Base-by-base conservation (phyloP, 768 basidiomycete genomes). In the Scleroderma bovista region DNA sequence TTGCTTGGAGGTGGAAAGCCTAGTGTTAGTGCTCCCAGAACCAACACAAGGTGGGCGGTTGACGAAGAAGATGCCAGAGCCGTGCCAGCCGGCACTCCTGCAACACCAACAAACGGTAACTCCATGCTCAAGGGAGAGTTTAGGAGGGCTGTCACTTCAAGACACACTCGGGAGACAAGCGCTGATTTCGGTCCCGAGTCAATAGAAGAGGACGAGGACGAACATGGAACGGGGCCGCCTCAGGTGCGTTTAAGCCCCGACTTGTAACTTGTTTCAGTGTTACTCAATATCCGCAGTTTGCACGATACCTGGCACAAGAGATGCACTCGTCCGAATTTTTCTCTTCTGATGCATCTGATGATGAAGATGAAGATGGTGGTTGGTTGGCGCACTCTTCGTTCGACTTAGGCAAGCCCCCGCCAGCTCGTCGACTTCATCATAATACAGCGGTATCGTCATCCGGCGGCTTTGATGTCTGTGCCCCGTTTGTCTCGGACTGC, bases 1-100 rank as follows among this genome's bases (percentile, higher is more conserved):
- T 74, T 88, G 9, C 77, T 98, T 15, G 94, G 93, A 3, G 95
- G 93, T 16, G 89, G 89, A 6, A 90, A 88, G 64, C 88, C 89
- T 5, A 74, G 78, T 1, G 64, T 88, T 22, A 64, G 63, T 23
- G 59, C 51, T 37, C 65, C 67, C 7, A 45, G 54, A 55, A 26
- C 64, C 56, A 59, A 68, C 39, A 57, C 67, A 9, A 73, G 76
- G 55, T 85, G 84, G 84, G 80, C 80, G 54, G 83, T 86, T n/a
- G 86, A 88, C 56, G 87, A 88, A 57, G 76, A 75, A 42, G 81
- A 83, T 49, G 44, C 57, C 48, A 55, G 57, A 29, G 29, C 68
- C 16, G 52, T 57, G 31, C 54, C 60, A 8, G 63, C 64, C 6
- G 54, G 60, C 8, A 17, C 33, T 29, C 26, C 26, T 29, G 9